Conservation (phyloP, 1,284 basidiomycete genomes). For the Leccinum holopus region DNA sequence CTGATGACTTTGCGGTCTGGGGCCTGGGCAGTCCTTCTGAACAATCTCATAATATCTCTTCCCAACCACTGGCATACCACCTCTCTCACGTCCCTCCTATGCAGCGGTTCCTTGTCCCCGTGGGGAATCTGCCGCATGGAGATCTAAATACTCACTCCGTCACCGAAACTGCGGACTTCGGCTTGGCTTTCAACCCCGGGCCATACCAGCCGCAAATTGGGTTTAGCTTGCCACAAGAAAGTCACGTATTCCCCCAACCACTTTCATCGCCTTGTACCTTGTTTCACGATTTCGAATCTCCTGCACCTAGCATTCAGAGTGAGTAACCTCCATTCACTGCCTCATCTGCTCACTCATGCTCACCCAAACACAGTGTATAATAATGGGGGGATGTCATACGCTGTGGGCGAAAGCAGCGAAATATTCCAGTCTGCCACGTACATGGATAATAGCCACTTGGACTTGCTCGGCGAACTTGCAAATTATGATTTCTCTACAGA, state of each 20-base stretch:
- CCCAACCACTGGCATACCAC: neutral
- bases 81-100: neutral
- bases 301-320: neutral
- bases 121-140: neutral
- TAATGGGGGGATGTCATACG: neutral
- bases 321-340: neutral
- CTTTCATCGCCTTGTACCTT: neutral
- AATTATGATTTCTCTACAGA: neutral
- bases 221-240: neutral
- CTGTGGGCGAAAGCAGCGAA: neutral
- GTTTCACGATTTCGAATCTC: neutral
- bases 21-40: conserved; percentile 4
- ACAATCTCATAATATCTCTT: neutral
- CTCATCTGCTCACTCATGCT: neutral
- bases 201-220: neutral
- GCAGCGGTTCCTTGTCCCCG: neutral
- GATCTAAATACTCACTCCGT: neutral
- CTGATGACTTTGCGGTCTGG: conserved; percentile 2
- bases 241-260: no score
- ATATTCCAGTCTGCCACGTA: neutral
- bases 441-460: conserved; percentile 1
- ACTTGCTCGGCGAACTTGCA: neutral
- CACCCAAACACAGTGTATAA: neutral
- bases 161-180: neutral
- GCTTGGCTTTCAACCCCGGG: neutral